These are phyloP conservation scores for Gymnopilus dilepis DNA, from an alignment of 768 basidiomycete genomes.

Conservation along the genomic window DNA sequence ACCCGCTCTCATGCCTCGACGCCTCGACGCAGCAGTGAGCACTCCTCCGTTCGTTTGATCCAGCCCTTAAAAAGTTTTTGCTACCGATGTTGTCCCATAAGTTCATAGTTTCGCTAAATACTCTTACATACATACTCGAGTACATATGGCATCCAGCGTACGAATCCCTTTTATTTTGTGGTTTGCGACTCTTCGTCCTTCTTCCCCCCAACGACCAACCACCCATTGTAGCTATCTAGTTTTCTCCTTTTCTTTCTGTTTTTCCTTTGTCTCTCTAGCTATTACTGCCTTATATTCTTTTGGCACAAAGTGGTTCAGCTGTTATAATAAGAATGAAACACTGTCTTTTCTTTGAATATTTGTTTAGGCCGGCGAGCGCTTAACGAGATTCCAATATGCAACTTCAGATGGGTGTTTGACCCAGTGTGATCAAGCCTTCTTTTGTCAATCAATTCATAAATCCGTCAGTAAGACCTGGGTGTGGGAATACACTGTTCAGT, in stretches of 20 bases:
- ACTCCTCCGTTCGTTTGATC: constrained; percentile 28
- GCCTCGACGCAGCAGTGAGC: no score
- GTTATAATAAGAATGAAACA: constrained; percentile 17
- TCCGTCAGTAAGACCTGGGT: no score
- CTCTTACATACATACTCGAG: constrained; percentile 17
- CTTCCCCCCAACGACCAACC: no score
- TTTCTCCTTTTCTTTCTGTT: no score
- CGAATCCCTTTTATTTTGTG: constrained; percentile 14
- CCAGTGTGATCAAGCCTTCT: no score
- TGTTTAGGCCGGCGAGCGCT: no score
- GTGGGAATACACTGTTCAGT: no score
- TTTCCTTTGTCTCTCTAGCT: constrained; percentile 5
- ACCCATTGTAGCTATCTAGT: constrained; percentile 63
- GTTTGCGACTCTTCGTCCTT: constrained; percentile 24
- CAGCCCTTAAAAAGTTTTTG: constrained; percentile 21
- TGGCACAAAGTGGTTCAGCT: constrained; percentile 13
- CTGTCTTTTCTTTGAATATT: constrained; percentile 11
- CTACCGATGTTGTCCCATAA: constrained; percentile 36
- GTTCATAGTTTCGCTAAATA: constrained; percentile 24
- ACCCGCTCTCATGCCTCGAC: constrained; percentile 20
- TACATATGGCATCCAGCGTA: constrained; percentile 15
- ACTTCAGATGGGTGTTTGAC: no score
- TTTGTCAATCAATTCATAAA: no score
- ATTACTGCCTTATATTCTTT: constrained; percentile 4
- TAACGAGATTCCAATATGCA: no score